Percentiles rank a stretch among this genome's conserved stretches.
These are phyloP conservation scores for Rhodotorula toruloides DNA, from an alignment of 768 basidiomycete genomes.

Conservation along the genomic window DNA sequence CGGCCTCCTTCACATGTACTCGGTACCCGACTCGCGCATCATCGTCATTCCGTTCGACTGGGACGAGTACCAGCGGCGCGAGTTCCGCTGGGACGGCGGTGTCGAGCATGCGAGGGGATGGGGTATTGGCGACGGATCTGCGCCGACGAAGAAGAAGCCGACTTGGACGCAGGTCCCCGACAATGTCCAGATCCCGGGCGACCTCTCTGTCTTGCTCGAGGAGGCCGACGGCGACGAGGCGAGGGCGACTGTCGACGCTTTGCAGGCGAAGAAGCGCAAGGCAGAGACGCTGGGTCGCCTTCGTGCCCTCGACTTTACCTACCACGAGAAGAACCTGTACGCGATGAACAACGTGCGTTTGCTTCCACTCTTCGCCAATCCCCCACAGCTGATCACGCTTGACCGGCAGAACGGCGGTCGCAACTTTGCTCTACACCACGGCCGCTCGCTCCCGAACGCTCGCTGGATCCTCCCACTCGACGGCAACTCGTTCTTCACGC, in stretches of 20 bases:
- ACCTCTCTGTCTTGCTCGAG: constrained; percentile 23
- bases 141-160: not conserved
- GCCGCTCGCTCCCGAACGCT: constrained; percentile 38
- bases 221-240: constrained; percentile 36
- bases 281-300: constrained; percentile 32
- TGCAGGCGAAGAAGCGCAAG: constrained; percentile 11
- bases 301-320: constrained; percentile 43
- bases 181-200: constrained; percentile 4
- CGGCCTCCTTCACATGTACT: constrained; percentile 37
- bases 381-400: no score
- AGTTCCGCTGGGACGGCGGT: constrained; percentile 42
- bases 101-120: constrained; percentile 36
- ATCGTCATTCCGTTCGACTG: constrained; percentile 43
- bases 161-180: constrained; percentile 4
- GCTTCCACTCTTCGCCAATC: no score
- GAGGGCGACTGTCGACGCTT: constrained; percentile 5
- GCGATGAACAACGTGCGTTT: constrained; percentile 44
- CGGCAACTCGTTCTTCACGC: constrained; percentile 45
- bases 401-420: constrained; percentile 45
- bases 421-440: constrained; percentile 43
- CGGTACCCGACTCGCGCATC: constrained; percentile 38
- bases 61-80: constrained; percentile 40
- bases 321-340: constrained; percentile 45
- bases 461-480: constrained; percentile 45
- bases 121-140: constrained; percentile 38